Evolutionary conservation across 129 eudicot genomes (phyloP).

Genomic region (Tagetes patula): DNA sequence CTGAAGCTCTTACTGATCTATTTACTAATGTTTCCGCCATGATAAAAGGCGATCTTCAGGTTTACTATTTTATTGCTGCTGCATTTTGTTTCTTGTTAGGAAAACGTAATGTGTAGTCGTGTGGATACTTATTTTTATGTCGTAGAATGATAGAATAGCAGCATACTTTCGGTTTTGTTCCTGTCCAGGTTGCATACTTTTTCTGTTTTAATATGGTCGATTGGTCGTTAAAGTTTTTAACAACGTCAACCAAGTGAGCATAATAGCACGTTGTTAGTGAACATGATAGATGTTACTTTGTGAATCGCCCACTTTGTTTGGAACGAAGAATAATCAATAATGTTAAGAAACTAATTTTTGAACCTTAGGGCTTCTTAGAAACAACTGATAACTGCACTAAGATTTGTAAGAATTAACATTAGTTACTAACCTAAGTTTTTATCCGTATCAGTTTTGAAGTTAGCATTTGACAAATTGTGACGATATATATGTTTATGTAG

Average conservation of each 20-base stretch:
- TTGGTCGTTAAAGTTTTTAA: neutral
- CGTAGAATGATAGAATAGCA: neutral
- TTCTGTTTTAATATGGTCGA: neutral
- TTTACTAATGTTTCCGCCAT: slow-evolving; percentile 62
- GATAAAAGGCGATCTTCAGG: slow-evolving; percentile 87
- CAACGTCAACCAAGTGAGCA: neutral
- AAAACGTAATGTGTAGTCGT: neutral
- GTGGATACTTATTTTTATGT: neutral
- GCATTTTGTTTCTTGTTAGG: neutral
- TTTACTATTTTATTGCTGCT: slow-evolving; percentile 13
- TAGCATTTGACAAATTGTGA: slow-evolving; percentile 12
- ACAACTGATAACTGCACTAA: neutral
- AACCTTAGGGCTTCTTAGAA: neutral
- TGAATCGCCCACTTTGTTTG: neutral
- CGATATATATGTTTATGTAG: slow-evolving; percentile 38
- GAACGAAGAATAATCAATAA: neutral
- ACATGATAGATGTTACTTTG: neutral
- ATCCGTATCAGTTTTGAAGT: neutral
- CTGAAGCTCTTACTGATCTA: slow-evolving; percentile 62
- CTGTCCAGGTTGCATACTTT: neutral
- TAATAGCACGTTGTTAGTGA: neutral
- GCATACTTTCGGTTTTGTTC: neutral
- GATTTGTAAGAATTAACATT: neutral
- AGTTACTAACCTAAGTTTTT: neutral
- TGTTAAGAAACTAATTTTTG: neutral